Base-by-base conservation (phyloP, 2,329 filamentous ascomycete species). In the Kalmusia sp. region DNA sequence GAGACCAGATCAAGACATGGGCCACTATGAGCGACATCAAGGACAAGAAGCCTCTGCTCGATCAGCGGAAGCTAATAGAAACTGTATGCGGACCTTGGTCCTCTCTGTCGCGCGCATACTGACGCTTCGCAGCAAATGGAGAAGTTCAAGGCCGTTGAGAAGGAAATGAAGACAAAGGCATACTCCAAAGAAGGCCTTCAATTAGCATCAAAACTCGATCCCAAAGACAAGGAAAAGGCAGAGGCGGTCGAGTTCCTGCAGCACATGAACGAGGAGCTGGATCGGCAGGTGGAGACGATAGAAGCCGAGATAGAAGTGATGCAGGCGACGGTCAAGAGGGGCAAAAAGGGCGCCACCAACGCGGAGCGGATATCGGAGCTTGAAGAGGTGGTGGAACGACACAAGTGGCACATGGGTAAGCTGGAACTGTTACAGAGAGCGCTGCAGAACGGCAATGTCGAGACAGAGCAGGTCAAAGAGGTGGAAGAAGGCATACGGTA, bases 1-100 rank as follows among this genome's bases (percentile, higher is more conserved):
- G 95, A 71, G 95, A 99, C 77, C 95, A 98, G 82, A 98, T 99
- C 82, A 99, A 99, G 82, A 96, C 93, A 84, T 99, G 95, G 95
- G 93, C 93, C 3, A 91, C 92, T 52, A 93, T 91, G 78, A 96
- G 96, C 81, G 95, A 99, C 75, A 96, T 99, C 85, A 99, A 99
- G 83, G 95, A 99, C 82, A 99, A 99, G 83, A 90, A 90, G 75
- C 93, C 93, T 67, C 79, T 99, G 73, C 80, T 97, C 71, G 95
- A 99, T 70, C 88, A 99, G 77, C 86, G 95, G 74, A 95, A 93
- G 80, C 84, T 96, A 75, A 99, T 99, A 77, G 95, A 99, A 84
- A 96, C 93, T 81, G 93, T 98, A 80, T 67, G 86, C 49, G 49
- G 38, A 44, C 54, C 37, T 22, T 35, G 37, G 39, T 38, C 15